Conservation (phyloP, 768 basidiomycete genomes). For the Tylopilus felleus region DNA sequence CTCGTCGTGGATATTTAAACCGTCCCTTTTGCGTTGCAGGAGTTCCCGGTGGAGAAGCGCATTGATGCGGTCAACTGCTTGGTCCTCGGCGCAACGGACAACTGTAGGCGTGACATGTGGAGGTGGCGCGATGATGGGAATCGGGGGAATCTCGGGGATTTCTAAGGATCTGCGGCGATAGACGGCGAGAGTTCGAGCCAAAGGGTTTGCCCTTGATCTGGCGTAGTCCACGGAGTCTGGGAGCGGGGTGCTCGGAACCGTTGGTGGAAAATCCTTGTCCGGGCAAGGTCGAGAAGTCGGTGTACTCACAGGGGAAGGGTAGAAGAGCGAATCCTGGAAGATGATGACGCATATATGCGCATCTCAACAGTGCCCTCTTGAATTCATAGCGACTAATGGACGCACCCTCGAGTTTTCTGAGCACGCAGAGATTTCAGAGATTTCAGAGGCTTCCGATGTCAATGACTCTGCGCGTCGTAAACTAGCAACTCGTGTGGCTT, state of each 20-base stretch:
- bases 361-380: neutral
- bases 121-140: slow-evolving; percentile 59
- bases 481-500: slow-evolving; percentile 37
- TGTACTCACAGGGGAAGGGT: neutral
- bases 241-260: slow-evolving; percentile 26
- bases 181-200: slow-evolving; percentile 19
- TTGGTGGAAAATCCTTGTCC: slow-evolving; percentile 16
- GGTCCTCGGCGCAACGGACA: slow-evolving; percentile 34
- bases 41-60: slow-evolving; percentile 43
- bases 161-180: slow-evolving; percentile 1
- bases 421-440: slow-evolving; percentile 17
- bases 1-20: slow-evolving; percentile 14
- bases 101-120: slow-evolving; percentile 26
- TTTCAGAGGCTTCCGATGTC: slow-evolving; percentile 29
- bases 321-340: slow-evolving; percentile 8
- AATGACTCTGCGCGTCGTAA: slow-evolving; percentile 40
- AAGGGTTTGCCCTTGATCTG: slow-evolving; percentile 21
- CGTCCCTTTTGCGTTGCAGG: slow-evolving; percentile 35
- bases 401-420: slow-evolving; percentile 12
- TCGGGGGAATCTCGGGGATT: slow-evolving; percentile 16
- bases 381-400: neutral
- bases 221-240: slow-evolving; percentile 22
- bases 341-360: slow-evolving; percentile 8
- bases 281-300: neutral
- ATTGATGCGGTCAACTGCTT: slow-evolving; percentile 42